A percentile compares a stretch with the other conserved stretches of the same genome.
phyloP scores from a whole-genome alignment of 2,329 filamentous ascomycete genomes.

The Colletotrichum acutatum region DNA sequence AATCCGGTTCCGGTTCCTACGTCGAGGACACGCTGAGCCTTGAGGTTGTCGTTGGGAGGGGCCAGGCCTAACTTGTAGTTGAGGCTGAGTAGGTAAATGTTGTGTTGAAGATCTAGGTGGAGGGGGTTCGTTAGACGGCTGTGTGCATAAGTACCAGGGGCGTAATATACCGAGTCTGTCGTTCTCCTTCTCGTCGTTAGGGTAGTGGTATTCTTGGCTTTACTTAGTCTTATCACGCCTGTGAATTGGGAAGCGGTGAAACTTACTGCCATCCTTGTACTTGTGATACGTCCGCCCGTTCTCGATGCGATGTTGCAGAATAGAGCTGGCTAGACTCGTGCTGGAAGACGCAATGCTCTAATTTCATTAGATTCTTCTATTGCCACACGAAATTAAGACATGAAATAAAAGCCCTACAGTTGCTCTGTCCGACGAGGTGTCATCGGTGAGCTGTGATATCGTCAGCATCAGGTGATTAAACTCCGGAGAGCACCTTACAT shows the following conservation, averaged over 20 bases:
- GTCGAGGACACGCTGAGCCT: constrained; percentile 36
- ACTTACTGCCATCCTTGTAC: neutral
- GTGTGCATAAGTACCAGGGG: too few relatives aligned
- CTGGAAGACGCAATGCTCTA: neutral
- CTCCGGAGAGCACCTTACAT: neutral
- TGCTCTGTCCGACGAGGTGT: neutral
- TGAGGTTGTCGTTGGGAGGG: constrained; percentile 37
- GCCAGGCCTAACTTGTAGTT: constrained; percentile 42
- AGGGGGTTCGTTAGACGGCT: neutral
- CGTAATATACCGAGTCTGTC: neutral
- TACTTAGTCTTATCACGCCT: neutral
- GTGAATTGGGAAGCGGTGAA: too few relatives aligned
- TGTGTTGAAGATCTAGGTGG: constrained; percentile 48
- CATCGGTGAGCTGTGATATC: neutral
- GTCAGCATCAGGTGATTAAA: neutral
- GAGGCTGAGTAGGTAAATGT: constrained; percentile 46
- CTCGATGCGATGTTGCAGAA: neutral
- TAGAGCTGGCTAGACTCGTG: neutral
- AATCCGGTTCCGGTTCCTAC: constrained; percentile 18
- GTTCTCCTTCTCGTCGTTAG: constrained; percentile 14
- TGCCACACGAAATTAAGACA: neutral
- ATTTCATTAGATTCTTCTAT: neutral
- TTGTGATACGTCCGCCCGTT: constrained; percentile 5
- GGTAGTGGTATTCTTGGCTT: constrained; percentile 1
- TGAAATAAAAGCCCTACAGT: neutral